Percentiles rank a stretch among this genome's conserved stretches.
phyloP scores from a whole-genome alignment of 495 filamentous ascomycete species.

The Zalerion maritima region DNA sequence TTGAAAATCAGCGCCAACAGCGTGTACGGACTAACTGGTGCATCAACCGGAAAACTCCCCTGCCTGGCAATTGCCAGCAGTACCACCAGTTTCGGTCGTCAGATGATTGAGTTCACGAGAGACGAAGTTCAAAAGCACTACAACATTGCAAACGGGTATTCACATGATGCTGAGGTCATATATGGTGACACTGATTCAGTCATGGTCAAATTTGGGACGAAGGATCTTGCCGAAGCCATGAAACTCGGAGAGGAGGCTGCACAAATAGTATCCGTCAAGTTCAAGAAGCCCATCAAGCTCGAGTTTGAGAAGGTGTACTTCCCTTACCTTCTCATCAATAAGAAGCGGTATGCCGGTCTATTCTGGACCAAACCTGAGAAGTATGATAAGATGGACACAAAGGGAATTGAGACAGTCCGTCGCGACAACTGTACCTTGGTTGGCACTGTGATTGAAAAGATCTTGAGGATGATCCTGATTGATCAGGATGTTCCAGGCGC shows the following conservation, averaged over 20 bases:
- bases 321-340: slow-evolving; percentile 97
- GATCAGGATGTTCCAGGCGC: slow-evolving; percentile 78
- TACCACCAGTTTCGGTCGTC: slow-evolving; percentile 86
- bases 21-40: slow-evolving; percentile 94
- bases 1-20: slow-evolving; percentile 96
- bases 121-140: slow-evolving; percentile 80
- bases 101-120: slow-evolving; percentile 98
- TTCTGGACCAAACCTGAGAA: slow-evolving; percentile 95
- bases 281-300: slow-evolving; percentile 90
- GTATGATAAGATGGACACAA: slow-evolving; percentile 99
- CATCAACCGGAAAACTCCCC: slow-evolving; percentile 87
- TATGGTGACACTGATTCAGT: slow-evolving; percentile 99
- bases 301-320: slow-evolving; percentile 99
- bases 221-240: slow-evolving; percentile 75
- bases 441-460: slow-evolving; percentile 94
- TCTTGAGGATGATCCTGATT: slow-evolving; percentile 88
- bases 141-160: slow-evolving; percentile 85
- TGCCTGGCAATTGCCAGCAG: slow-evolving; percentile 92
- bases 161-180: slow-evolving; percentile 87
- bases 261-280: slow-evolving; percentile 74
- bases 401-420: slow-evolving; percentile 96
- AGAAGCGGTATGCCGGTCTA: slow-evolving; percentile 94
- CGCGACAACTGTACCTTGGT: slow-evolving; percentile 93
- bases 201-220: slow-evolving; percentile 97
- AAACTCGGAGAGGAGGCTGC: slow-evolving; percentile 86